A percentile compares a stretch with the other conserved stretches of the same genome.
Conservation (phyloP, 2,329 filamentous ascomycete species). For the Pseudogymnoascus verrucosus region DNA sequence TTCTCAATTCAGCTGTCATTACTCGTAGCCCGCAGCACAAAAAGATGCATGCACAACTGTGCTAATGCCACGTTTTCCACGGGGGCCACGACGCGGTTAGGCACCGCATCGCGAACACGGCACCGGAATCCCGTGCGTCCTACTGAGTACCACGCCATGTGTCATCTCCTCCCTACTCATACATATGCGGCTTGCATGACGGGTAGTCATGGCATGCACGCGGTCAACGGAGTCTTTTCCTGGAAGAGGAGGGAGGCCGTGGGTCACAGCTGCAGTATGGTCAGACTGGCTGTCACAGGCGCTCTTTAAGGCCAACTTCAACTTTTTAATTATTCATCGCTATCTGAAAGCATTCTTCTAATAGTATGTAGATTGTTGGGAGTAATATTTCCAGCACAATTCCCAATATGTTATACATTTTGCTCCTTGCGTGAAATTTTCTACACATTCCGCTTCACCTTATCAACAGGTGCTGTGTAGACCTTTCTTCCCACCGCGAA, state of each 20-base stretch:
- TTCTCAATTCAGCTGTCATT: not conserved
- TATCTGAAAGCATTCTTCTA: not conserved
- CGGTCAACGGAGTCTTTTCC: not conserved
- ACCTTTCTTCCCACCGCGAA: slow-evolving; percentile 27
- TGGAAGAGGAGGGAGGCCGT: not conserved
- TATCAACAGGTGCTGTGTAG: slow-evolving; percentile 25
- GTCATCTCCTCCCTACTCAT: slow-evolving; percentile 1
- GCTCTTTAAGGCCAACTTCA: no score
- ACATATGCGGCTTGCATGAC: not conserved
- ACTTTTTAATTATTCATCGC: not conserved
- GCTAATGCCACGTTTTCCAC: not conserved
- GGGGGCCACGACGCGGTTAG: not conserved
- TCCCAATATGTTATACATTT: not conserved
- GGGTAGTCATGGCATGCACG: not conserved
- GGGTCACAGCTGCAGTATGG: not conserved
- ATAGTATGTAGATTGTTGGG: not conserved
- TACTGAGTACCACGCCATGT: not conserved
- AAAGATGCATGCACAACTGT: not conserved
- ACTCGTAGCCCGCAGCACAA: not conserved
- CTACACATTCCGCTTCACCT: slow-evolving; percentile 9
- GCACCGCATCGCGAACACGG: not conserved
- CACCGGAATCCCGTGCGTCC: not conserved
- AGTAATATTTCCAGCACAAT: not conserved
- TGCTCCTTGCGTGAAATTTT: not conserved
- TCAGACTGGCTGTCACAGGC: not conserved